Conservation (phyloP, 192 early-diverging fungal genomes). For the Backusella morwellensis region DNA sequence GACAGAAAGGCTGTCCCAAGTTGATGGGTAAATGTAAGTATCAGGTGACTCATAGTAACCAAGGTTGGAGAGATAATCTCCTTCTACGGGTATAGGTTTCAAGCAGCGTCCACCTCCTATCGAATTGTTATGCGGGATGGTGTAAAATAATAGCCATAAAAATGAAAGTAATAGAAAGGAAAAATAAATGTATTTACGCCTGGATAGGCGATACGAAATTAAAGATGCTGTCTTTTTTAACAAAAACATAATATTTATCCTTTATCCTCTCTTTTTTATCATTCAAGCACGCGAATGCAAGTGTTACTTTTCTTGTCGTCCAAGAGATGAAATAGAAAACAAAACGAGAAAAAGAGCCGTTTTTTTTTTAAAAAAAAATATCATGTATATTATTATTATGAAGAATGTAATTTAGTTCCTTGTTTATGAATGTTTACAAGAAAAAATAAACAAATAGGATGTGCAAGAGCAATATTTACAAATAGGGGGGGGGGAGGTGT, state of each 20-base stretch:
- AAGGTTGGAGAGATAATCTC: neutral
- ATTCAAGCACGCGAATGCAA: neutral
- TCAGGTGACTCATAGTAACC: neutral
- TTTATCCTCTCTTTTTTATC: neutral
- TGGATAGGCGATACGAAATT: neutral
- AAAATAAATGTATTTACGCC: neutral
- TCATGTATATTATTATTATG: neutral
- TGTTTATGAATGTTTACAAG: neutral
- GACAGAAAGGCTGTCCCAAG: constrained; percentile 7
- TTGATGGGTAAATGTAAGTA: neutral
- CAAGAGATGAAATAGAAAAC: neutral
- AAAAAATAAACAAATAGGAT: neutral
- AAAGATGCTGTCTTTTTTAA: neutral
- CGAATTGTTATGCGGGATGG: neutral
- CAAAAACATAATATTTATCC: neutral
- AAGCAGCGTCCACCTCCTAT: neutral
- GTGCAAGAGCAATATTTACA: neutral
- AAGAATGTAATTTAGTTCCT: constrained; percentile 6
- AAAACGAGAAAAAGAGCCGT: neutral
- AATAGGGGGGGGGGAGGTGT: neutral
- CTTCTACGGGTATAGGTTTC: neutral
- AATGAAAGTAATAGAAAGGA: neutral
- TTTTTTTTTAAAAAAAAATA: neutral
- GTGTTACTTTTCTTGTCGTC: neutral
- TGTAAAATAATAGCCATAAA: neutral